Evolutionary conservation across 2,329 filamentous ascomycete genomes (phyloP), one percentile per base, ranked within the genome.

Genomic region (Fusarium nurragi): DNA sequence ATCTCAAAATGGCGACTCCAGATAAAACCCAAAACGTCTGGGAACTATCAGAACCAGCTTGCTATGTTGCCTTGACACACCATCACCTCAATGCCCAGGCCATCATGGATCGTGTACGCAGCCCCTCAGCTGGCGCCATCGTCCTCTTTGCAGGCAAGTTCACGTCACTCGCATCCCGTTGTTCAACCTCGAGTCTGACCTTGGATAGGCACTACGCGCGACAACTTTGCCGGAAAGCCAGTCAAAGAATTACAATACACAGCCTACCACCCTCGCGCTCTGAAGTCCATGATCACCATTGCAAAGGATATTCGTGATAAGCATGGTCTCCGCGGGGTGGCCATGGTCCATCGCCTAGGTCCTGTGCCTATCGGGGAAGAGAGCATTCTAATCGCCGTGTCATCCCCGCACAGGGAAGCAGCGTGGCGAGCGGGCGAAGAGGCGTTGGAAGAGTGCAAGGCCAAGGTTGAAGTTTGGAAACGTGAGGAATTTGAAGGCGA

Each of bases 401-500:
- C 91, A 39, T 85, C 92, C 25, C 88, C 91, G 32, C 95, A 98
- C 79, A 84, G 95, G 9, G 86, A 90, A 69, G 91, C 90, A 14
- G 94, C 92, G 6, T 99, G 94, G 94, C 80, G 81, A 70, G 94
- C 91, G 0, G 94, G 92, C 0, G 94, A 98, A 80, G 92, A 96
- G 78, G 91, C 93, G 30, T 79, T 98, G 57, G 94, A 98, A 80
- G 81, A 87, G 75, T 93, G 92, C 73, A 99, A 98, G 80, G 86
- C 86, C 53, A 88, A 84, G 67, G 92, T 92, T n/a, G 95, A 99
- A 81, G 89, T 99, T 38, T 97, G 94, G 94, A 97, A 97, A 80
- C 82, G 88, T 66, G 94, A 98, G 80, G 90, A 93, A 75, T 97
- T 97, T 81, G 87, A 85, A 41, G 90, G 86, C 2, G 90, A 88